Base-by-base conservation (phyloP, 2,329 filamentous ascomycete species). In the Paecilomyces formosus region DNA sequence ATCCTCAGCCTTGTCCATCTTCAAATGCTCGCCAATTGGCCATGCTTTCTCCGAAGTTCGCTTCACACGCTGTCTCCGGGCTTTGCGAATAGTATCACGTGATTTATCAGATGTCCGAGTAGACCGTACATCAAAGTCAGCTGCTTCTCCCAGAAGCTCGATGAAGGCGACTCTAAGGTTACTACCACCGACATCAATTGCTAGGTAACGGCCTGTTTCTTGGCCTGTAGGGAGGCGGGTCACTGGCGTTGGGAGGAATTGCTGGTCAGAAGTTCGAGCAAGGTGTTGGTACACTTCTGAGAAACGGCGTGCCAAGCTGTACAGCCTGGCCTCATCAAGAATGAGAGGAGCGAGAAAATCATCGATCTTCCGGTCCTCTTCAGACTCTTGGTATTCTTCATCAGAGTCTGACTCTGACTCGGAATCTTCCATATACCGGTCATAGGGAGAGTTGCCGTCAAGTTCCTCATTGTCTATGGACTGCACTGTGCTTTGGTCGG, bases 1-100 rank as follows among this genome's bases (percentile, higher is more conserved):
- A 58, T 86, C 85, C 58, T 90, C 85, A 1, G 88, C 85, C 62
- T 92, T 87, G 64, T 91, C 85, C 71, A 76, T 81, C 64, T 82
- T 82, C 66, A 82, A 60, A 67, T 82, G 80, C 55, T 82, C 79
- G 24, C 76, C 79, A 61, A 82, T 82, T 3, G 79, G 79, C 80
- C 80, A 82, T 61, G 75, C 74, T 62, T 72, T 78, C 61, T 82
- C 80, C 61, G 82, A 67, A 1, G 78, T 80, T 33, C 77, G 68
- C 60, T 69, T 70, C 54, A 78, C 74, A 13, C 74, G 74, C 58
- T 80, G 84, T 71, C 65, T 69, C 64, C 77, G 76, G 13, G 77
- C 76, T 63, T 76, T 79, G 51, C 74, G 70, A 57, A 79, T 74
- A 2, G 76, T 76, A 61, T 77, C 73, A 57, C 67, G 70, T 60